phyloP scores from a whole-genome alignment of 1,284 basidiomycete genomes.

The Pulchroboletus neoregius region DNA sequence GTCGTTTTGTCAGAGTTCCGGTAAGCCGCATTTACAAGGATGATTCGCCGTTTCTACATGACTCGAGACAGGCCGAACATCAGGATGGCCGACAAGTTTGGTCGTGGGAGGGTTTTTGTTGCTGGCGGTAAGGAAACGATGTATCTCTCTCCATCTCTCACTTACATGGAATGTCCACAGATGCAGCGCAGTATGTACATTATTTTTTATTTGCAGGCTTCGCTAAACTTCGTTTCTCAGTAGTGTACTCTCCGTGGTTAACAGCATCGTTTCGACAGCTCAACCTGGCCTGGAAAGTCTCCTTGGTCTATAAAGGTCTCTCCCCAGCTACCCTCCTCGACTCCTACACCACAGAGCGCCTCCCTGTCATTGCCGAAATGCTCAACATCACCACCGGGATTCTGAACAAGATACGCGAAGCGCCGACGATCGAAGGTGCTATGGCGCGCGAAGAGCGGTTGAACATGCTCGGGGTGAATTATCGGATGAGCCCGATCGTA shows the following conservation, averaged over 20 bases:
- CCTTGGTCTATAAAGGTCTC: constrained; percentile 34
- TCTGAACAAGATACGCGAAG: neutral
- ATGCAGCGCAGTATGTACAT: neutral
- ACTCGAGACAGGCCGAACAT: constrained; percentile 27
- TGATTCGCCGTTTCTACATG: neutral
- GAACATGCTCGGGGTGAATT: constrained; percentile 35
- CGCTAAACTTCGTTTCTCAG: neutral
- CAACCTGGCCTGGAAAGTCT: constrained; percentile 42
- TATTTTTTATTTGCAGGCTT: neutral
- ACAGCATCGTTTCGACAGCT: constrained; percentile 19
- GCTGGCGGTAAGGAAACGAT: constrained; percentile 23
- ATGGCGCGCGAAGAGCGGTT: constrained; percentile 14
- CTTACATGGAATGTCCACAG: neutral
- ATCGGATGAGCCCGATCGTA: constrained; percentile 31
- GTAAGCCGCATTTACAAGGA: neutral
- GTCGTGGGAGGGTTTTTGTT: constrained; percentile 30
- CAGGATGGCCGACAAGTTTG: constrained; percentile 32
- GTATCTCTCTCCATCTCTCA: neutral
- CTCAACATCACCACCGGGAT: constrained; percentile 21
- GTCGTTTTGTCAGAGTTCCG: too few relatives aligned
- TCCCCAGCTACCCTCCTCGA: constrained; percentile 32
- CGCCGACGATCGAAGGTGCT: neutral
- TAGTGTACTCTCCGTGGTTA: neutral
- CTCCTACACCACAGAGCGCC: constrained; percentile 37
- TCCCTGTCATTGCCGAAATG: constrained; percentile 40